Base-by-base conservation (phyloP, 1,284 basidiomycete species). In the Kwoniella shivajii region DNA sequence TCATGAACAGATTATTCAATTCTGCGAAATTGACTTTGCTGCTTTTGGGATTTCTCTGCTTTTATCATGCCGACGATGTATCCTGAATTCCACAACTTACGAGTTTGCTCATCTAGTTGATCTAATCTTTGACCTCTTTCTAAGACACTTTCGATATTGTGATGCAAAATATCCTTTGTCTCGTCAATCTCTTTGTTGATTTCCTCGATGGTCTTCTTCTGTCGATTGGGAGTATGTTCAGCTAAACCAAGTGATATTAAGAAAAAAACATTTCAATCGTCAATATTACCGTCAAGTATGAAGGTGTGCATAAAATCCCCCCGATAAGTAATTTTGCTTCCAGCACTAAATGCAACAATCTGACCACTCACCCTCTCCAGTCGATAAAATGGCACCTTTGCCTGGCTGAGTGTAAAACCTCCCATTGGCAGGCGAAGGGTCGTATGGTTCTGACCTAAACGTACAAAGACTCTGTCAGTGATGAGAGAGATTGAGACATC, bases 61-160 rank as follows among this genome's bases (percentile, higher is more conserved):
- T 11, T 20, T 16, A 29, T 6, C 11, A 26, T n/a, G 27, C 26
- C n/a, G 5, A n/a, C 14, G 4, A n/a, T n/a, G n/a, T n/a, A n/a
- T n/a, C n/a, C n/a, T n/a, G n/a, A n/a, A n/a, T n/a, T n/a, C 1
- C 1, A 31, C 11, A 7, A 64, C 65, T 54, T 37, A 68, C 69
- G 63, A 29, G 65, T 62, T 46, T 60, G 55, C 13, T 66, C 47
- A 34, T 68, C 56, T 2, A 72, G 48, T 38, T 62, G 27, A 33
- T 69, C 61, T 20, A 72, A 38, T 36, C 43, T 50, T 33, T 66
- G 62, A 3, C 68, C 68, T 7, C 70, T 49, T 41, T 69, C 61
- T 11, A 41, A 37, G 7, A 70, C 61, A 10, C 42, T 50, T 31
- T 63, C 50, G 20, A 68, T 68, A 39, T 68, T 72, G 2, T 62